Base-by-base conservation (phyloP, 23 red algal genomes). In the Chondrus crispus region DNA sequence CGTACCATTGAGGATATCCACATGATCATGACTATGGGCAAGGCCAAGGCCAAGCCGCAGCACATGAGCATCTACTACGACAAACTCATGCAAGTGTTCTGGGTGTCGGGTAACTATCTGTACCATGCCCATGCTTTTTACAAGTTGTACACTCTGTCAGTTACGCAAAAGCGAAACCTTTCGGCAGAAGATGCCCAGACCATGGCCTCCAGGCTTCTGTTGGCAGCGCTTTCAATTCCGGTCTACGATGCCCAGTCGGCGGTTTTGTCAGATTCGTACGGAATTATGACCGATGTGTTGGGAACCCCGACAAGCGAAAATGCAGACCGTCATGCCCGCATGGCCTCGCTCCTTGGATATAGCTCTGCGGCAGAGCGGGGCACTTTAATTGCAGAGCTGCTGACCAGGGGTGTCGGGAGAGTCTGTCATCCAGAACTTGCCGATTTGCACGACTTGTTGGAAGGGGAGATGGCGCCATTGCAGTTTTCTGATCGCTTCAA, bases 1-100 rank as follows among this genome's bases (percentile, higher is more conserved):
- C 94, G 97, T 14, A 99, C 97, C 11, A 91, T 96, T 47, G 97
- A 99, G 54, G 97, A 99, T 62, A 93, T 99, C 54, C 97, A 99
- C 30, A 74, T 92, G 19, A 94, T 99, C 2, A 75, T 99, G 85
- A 84, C 88, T 2, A 71, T 96, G 68, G 79, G 84, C 10, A 96
- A 94, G 77, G 70, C 85, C 35, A 81, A 81, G 39, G 90, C 92
- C 2, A 86, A 83, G 28, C 88, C 90, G 12, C 79, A 82, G 64
- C 89, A 93, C 84, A 93, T 99, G 94, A 84, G 81, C 8, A 78
- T 88, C 45, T 99, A 99, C 74, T 99, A 96, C 44, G 95, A 96
- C 66, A 91, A 93, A 72, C 64, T 99, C 9, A 93, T 92, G 68
- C 80, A 95, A 88, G 91, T 99, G 63, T 99, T 99, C 82, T 94